These are phyloP conservation scores for Lecanicillium sp. DNA, from an alignment of 2,329 filamentous ascomycete species.

Conservation along the genomic window DNA sequence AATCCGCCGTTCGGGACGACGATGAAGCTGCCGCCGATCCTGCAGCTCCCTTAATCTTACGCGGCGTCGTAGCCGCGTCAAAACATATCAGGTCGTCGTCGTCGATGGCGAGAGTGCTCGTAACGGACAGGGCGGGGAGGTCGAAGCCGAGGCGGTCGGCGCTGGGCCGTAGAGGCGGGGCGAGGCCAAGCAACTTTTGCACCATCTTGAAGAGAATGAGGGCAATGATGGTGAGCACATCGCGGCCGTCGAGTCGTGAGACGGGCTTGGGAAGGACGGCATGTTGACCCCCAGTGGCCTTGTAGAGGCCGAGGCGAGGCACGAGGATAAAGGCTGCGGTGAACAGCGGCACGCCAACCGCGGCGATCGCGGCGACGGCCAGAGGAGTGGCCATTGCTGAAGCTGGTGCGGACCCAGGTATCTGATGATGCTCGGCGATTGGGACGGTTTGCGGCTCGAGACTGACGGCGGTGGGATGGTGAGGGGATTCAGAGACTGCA, in stretches of 20 bases:
- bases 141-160: constrained; percentile 10
- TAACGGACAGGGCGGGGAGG: constrained; percentile 13
- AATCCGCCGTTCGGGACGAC: background rate
- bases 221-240: constrained; percentile 10
- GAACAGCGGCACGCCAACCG: constrained; percentile 9
- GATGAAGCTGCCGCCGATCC: background rate
- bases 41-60: background rate
- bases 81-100: constrained; percentile 11
- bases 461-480: background rate
- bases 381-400: constrained; percentile 10
- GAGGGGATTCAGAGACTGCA: background rate
- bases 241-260: constrained; percentile 12
- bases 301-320: constrained; percentile 3
- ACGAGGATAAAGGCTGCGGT: constrained; percentile 7
- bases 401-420: too few relatives aligned
- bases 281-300: constrained; percentile 5
- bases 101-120: constrained; percentile 12
- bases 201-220: constrained; percentile 11
- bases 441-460: background rate
- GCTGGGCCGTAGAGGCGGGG: constrained; percentile 4
- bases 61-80: constrained; percentile 6
- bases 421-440: background rate
- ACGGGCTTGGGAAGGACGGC: constrained; percentile 13
- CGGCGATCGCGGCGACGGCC: constrained; percentile 4
- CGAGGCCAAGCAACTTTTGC: constrained; percentile 1